Evolutionary conservation across 805 yeast genomes (phyloP).

Genomic region (Hyphopichia homilentoma): DNA sequence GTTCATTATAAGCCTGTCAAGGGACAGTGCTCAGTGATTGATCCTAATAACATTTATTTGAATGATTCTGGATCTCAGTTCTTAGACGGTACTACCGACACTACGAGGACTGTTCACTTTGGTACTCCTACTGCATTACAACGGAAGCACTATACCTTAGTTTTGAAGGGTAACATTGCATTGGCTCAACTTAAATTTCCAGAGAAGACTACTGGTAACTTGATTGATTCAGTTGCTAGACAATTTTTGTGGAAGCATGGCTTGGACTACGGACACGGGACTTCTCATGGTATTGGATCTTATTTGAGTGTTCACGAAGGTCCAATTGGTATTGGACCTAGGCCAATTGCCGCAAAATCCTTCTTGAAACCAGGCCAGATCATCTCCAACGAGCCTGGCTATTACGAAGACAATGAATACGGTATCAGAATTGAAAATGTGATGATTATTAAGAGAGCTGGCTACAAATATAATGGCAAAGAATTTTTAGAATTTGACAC

Average conservation of each 20-base stretch:
- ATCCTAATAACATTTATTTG: constrained; percentile 51
- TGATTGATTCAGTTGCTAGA: constrained; percentile 56
- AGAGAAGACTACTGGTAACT: constrained; percentile 50
- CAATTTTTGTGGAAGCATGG: constrained; percentile 55
- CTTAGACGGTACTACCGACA: constrained; percentile 63
- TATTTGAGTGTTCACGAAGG: constrained; percentile 61
- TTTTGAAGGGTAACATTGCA: constrained; percentile 54
- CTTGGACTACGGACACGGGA: constrained; percentile 59
- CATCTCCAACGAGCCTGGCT: constrained; percentile 62
- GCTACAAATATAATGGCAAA: constrained; percentile 47
- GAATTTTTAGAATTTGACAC: constrained; percentile 73
- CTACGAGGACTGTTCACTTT: constrained; percentile 59
- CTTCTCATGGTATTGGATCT: constrained; percentile 64
- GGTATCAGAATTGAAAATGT: constrained; percentile 57
- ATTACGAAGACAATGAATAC: constrained; percentile 54
- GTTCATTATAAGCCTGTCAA: constrained; percentile 67
- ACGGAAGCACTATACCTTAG: constrained; percentile 50
- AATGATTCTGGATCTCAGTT: constrained; percentile 62
- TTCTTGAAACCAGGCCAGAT: constrained; percentile 51
- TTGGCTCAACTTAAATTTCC: constrained; percentile 51
- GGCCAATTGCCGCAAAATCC: constrained; percentile 44
- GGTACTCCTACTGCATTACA: constrained; percentile 45
- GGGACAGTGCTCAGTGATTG: constrained; percentile 42
- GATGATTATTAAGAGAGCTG: constrained; percentile 43
- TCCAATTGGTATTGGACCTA: constrained; percentile 59